Conservation (phyloP, 73 alveolate species). For the Durusdinium trenchii region DNA sequence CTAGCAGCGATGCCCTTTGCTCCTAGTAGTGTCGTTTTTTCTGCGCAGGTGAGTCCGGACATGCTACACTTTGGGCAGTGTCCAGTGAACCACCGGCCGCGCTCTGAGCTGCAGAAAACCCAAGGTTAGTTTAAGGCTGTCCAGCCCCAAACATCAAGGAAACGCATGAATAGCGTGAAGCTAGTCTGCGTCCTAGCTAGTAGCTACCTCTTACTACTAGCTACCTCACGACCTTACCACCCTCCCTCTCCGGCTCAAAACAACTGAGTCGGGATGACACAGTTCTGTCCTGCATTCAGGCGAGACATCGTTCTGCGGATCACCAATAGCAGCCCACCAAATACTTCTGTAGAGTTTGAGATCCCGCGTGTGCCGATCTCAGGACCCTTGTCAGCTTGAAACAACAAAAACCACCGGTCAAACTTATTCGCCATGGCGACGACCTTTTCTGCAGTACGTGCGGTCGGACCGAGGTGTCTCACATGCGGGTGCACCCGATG, state of each 20-base stretch:
- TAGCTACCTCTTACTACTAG: no score
- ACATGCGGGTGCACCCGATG: slow-evolving; percentile 76
- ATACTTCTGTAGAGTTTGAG: slow-evolving; percentile 76
- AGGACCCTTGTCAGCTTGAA: not conserved
- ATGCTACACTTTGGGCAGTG: slow-evolving; percentile 91
- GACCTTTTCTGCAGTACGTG: not conserved
- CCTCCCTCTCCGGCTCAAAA: no score
- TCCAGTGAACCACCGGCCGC: slow-evolving; percentile 87
- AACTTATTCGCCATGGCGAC: not conserved
- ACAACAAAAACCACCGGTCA: not conserved
- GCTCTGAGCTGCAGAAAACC: no score
- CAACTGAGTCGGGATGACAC: no score
- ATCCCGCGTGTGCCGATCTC: slow-evolving; percentile 57
- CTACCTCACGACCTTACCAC: no score
- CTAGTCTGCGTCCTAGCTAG: no score
- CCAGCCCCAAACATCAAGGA: no score
- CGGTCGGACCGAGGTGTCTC: slow-evolving; percentile 48
- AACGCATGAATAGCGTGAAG: no score
- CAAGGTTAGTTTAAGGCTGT: no score
- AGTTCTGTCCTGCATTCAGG: no score
- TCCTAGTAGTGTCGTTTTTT: not conserved
- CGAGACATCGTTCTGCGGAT: slow-evolving; percentile 72
- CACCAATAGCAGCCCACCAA: slow-evolving; percentile 53
- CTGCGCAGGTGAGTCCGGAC: slow-evolving; percentile 70
- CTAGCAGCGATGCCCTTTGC: not conserved